Percentiles rank a stretch among this genome's conserved stretches.
Conservation (phyloP, 2,329 filamentous ascomycete genomes). For the Cladophialophora immunda region DNA sequence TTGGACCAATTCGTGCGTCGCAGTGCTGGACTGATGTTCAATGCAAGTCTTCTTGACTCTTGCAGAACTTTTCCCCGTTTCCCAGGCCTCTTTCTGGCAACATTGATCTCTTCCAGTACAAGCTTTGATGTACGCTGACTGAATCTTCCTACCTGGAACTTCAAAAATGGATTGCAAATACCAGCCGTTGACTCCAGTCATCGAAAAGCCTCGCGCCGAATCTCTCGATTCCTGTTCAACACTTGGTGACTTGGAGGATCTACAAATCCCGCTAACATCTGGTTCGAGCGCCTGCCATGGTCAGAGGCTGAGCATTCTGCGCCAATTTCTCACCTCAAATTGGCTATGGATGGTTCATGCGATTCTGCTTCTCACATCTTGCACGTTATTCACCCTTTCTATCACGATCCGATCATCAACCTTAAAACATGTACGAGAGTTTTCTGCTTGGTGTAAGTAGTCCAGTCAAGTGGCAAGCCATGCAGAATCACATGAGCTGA, state of each 20-base stretch:
- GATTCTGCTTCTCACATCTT: conserved; percentile 17
- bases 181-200: not conserved
- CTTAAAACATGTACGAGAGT: conserved; percentile 47
- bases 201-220: not conserved
- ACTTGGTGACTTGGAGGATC: conserved; percentile 15
- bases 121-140: not conserved
- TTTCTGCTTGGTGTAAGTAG: conserved; percentile 58
- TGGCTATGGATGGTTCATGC: conserved; percentile 32
- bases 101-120: not conserved
- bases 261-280: conserved; percentile 1
- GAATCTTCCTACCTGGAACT: not conserved
- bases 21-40: not conserved
- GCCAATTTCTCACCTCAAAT: conserved; percentile 20
- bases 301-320: not conserved
- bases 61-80: not conserved
- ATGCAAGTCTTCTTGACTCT: not conserved
- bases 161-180: conserved; percentile 21
- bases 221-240: conserved; percentile 19
- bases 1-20: not conserved
- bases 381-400: conserved; percentile 28
- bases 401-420: conserved; percentile 38
- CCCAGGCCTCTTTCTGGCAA: not conserved
- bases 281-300: not conserved
- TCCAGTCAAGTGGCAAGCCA: not conserved
- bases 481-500: conserved; percentile 26